Conservation (phyloP, 192 early-diverging fungal genomes). For the Linnemannia elongata region DNA sequence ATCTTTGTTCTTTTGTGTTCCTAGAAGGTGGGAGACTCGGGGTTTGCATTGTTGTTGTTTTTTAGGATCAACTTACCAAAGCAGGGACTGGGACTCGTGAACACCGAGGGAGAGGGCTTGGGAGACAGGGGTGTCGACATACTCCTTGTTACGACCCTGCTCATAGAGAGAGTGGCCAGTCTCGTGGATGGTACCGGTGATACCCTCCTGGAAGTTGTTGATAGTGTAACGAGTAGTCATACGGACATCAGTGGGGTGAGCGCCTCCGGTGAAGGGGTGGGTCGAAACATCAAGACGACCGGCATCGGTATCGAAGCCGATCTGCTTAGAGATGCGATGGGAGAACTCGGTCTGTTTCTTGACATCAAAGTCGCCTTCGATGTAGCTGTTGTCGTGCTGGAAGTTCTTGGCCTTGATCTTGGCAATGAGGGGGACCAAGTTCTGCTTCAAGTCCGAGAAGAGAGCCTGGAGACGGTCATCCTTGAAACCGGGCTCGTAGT, state of each 20-base stretch:
- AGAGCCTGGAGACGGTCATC: conserved; percentile 45
- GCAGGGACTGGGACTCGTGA: conserved; percentile 61
- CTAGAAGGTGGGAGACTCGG: too few relatives aligned
- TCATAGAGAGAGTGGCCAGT: conserved; percentile 61
- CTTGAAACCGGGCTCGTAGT: conserved; percentile 58
- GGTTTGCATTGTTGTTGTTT: neutral
- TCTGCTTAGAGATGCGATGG: conserved; percentile 51
- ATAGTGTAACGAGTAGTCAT: conserved; percentile 61
- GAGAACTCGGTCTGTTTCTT: conserved; percentile 54
- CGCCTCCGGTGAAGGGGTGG: conserved; percentile 58
- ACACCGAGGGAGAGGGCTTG: conserved; percentile 48
- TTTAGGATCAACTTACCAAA: conserved; percentile 38
- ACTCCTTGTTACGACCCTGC: conserved; percentile 55
- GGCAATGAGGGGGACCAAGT: conserved; percentile 57
- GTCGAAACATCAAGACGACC: conserved; percentile 59
- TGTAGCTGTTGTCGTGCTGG: conserved; percentile 46
- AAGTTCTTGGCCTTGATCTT: conserved; percentile 59
- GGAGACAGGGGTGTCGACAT: conserved; percentile 35
- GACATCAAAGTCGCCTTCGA: conserved; percentile 47
- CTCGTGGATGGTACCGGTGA: conserved; percentile 59
- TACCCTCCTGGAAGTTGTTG: conserved; percentile 48
- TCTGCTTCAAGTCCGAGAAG: conserved; percentile 49
- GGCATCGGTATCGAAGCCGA: conserved; percentile 57
- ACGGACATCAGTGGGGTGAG: conserved; percentile 53
- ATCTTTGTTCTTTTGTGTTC: neutral